These are phyloP conservation scores for Colletotrichum falcatum DNA, from an alignment of 2,329 filamentous ascomycete genomes.

Conservation along the genomic window DNA sequence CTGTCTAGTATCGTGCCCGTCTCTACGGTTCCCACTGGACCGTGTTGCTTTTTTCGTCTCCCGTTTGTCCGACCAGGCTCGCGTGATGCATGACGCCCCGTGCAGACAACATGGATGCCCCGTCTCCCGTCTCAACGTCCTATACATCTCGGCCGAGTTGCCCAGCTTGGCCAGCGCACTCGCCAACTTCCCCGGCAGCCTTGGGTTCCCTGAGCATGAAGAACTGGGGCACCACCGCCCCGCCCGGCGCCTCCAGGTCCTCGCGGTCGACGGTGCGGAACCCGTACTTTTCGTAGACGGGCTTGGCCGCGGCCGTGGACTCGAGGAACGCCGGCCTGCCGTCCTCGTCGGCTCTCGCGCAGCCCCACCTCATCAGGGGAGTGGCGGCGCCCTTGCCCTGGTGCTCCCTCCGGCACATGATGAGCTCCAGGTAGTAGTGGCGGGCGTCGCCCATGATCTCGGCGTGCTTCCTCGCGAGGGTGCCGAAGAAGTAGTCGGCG, in stretches of 20 bases:
- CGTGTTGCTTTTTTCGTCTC: no score
- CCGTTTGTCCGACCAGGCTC: no score
- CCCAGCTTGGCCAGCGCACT: neutral
- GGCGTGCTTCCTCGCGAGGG: slow-evolving; percentile 50
- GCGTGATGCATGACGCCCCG: no score
- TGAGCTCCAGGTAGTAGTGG: slow-evolving; percentile 63
- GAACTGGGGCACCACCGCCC: slow-evolving; percentile 47
- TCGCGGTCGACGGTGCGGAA: slow-evolving; percentile 56
- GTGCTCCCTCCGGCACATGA: slow-evolving; percentile 56
- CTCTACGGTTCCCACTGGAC: no score
- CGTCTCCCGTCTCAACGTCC: no score
- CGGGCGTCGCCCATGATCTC: slow-evolving; percentile 54
- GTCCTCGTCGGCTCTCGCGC: slow-evolving; percentile 57
- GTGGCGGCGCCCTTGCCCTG: slow-evolving; percentile 61
- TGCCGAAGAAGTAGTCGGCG: slow-evolving; percentile 55
- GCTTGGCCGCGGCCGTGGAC: slow-evolving; percentile 60
- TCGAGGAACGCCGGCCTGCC: slow-evolving; percentile 61
- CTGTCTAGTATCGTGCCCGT: neutral
- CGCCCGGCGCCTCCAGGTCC: slow-evolving; percentile 49
- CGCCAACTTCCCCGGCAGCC: neutral
- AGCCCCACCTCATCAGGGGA: slow-evolving; percentile 60
- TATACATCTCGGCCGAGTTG: neutral
- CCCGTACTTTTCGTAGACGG: slow-evolving; percentile 61
- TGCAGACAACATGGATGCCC: no score
- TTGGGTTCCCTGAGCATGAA: slow-evolving; percentile 51